A percentile compares a stretch with the other conserved stretches of the same genome.
These are phyloP conservation scores for Avicennia marina DNA, from an alignment of 257 asterid species.

Conservation along the genomic window DNA sequence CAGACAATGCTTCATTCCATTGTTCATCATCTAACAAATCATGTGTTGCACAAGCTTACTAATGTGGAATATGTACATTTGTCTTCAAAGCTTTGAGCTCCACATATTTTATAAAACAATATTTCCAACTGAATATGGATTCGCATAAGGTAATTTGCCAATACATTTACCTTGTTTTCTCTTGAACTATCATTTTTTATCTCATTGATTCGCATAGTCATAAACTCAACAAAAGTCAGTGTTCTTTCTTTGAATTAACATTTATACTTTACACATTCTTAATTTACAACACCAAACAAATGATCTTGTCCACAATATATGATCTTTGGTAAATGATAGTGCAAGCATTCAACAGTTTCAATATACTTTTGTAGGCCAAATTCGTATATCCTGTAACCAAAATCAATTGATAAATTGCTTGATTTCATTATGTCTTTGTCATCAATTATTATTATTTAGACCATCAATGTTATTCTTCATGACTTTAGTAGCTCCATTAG, in stretches of 20 bases:
- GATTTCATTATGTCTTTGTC: not conserved
- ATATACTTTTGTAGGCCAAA: slow-evolving; percentile 1
- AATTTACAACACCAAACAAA: not conserved
- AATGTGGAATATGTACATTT: not conserved
- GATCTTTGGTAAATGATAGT: not conserved
- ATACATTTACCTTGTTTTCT: not conserved
- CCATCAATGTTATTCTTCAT: not conserved
- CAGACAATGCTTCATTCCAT: not conserved
- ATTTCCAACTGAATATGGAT: not conserved
- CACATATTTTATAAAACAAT: not conserved
- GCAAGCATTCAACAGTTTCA: not conserved
- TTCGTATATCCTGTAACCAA: slow-evolving; percentile 1
- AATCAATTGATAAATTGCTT: slow-evolving; percentile 1
- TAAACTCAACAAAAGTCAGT: slow-evolving; percentile 2
- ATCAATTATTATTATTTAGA: not conserved
- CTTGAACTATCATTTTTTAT: not conserved
- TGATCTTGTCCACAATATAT: not conserved
- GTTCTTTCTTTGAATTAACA: not conserved
- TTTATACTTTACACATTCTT: not conserved
- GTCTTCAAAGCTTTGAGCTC: not conserved
- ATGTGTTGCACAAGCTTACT: not conserved
- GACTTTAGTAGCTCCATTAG: not conserved
- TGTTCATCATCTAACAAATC: not conserved
- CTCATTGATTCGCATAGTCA: not conserved
- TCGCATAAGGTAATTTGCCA: not conserved